These are phyloP conservation scores for Candida pseudoglaebosa DNA, from an alignment of 805 yeast genomes.

Conservation along the genomic window DNA sequence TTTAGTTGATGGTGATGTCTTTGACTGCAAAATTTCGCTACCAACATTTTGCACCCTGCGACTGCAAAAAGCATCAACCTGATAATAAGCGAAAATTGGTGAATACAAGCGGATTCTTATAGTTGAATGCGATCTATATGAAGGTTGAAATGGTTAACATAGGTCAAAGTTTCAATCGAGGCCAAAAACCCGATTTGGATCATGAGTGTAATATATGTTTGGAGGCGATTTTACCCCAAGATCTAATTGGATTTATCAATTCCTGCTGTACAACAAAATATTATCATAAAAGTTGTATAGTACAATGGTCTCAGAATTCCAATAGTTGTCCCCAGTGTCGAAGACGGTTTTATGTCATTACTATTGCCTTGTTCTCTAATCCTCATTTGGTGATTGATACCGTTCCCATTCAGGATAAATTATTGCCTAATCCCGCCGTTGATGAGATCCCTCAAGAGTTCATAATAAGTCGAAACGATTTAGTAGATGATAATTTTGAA, in stretches of 20 bases:
- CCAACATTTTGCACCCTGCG: too few relatives aligned
- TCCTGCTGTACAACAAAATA: slow-evolving; percentile 45
- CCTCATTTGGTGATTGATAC: slow-evolving; percentile 9
- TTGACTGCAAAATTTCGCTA: neutral
- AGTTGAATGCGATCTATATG: neutral
- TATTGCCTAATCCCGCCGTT: slow-evolving; percentile 33
- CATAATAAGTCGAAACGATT: slow-evolving; percentile 17
- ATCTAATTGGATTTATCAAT: slow-evolving; percentile 20
- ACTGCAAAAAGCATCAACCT: too few relatives aligned
- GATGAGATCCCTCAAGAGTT: slow-evolving; percentile 34
- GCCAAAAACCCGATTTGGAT: neutral
- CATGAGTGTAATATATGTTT: slow-evolving; percentile 60
- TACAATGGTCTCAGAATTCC: slow-evolving; percentile 54
- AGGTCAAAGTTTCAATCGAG: neutral
- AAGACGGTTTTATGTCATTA: slow-evolving; percentile 36
- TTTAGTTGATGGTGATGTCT: too few relatives aligned
- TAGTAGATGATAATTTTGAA: neutral
- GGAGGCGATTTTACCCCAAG: slow-evolving; percentile 21
- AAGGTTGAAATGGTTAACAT: neutral
- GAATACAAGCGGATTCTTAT: too few relatives aligned
- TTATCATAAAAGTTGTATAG: slow-evolving; percentile 56
- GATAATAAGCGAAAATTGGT: too few relatives aligned
- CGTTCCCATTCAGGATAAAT: slow-evolving; percentile 25
- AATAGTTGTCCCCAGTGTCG: slow-evolving; percentile 65
- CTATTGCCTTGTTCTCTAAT: slow-evolving; percentile 19